phyloP scores from a whole-genome alignment of 495 filamentous ascomycete genomes.

The Penicillium macrosclerotiorum region DNA sequence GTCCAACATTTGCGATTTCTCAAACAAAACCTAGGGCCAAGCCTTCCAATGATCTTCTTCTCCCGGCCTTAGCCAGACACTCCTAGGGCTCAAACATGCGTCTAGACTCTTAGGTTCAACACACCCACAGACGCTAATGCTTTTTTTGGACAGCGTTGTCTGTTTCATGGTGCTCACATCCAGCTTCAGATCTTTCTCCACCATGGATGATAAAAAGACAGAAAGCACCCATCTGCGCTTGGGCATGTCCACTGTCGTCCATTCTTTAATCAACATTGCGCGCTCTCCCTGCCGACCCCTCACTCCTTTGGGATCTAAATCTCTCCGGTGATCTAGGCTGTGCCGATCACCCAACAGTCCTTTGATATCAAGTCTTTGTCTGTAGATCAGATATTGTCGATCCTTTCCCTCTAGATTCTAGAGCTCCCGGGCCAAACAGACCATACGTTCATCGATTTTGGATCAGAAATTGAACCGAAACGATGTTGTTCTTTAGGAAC shows the following conservation, averaged over 20 bases:
- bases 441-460: too few relatives aligned
- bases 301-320: not conserved
- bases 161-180: conserved; percentile 1
- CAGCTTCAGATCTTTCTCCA: not conserved
- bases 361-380: conserved; percentile 5
- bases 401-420: not conserved
- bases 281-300: not conserved
- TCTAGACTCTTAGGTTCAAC: not conserved
- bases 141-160: not conserved
- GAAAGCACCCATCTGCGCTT: too few relatives aligned
- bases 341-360: conserved; percentile 11
- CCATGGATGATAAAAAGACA: conserved; percentile 5
- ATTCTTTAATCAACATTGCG: too few relatives aligned
- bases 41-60: not conserved
- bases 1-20: too few relatives aligned
- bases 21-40: not conserved
- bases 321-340: conserved; percentile 19
- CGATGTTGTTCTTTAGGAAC: conserved; percentile 24
- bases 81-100: not conserved
- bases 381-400: conserved; percentile 18
- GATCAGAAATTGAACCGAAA: too few relatives aligned
- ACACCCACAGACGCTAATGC: not conserved
- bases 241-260: too few relatives aligned
- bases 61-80: not conserved
- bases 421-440: not conserved